phyloP scores from a whole-genome alignment of 768 basidiomycete genomes.

The Leucocoprinus sp. region DNA sequence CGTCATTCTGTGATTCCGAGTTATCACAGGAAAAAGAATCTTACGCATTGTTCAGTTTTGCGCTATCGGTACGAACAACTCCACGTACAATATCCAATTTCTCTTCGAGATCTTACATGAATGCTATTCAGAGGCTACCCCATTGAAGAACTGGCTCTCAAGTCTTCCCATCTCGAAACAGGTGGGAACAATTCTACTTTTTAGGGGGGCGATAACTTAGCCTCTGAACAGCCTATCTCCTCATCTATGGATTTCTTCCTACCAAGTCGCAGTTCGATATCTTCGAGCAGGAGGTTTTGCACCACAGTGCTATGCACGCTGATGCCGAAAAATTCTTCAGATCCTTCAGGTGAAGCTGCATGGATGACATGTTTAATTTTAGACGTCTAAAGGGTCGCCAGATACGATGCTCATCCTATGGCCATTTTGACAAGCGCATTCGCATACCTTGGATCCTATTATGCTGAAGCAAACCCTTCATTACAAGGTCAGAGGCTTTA shows the following conservation, averaged over 20 bases:
- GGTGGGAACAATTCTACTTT: slow-evolving; percentile 19
- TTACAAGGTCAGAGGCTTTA: slow-evolving; percentile 80
- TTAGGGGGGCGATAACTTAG: not conserved
- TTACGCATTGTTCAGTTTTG: slow-evolving; percentile 32
- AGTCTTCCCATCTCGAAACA: slow-evolving; percentile 74
- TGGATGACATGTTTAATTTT: not conserved
- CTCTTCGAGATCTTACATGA: not conserved
- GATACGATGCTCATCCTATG: slow-evolving; percentile 92
- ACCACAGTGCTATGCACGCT: slow-evolving; percentile 61
- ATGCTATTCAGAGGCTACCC: slow-evolving; percentile 67
- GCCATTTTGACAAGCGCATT: slow-evolving; percentile 83
- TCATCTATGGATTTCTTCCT: slow-evolving; percentile 83
- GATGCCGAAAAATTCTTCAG: slow-evolving; percentile 65
- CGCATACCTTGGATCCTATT: slow-evolving; percentile 83
- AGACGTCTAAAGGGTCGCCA: slow-evolving; percentile 18
- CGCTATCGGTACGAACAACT: slow-evolving; percentile 65
- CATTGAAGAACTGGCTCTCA: slow-evolving; percentile 81
- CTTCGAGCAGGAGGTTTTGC: slow-evolving; percentile 72
- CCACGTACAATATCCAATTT: too few relatives aligned
- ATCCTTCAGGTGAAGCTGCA: slow-evolving; percentile 44
- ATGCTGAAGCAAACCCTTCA: slow-evolving; percentile 83
- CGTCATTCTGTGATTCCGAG: slow-evolving; percentile 14
- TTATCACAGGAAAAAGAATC: not conserved
- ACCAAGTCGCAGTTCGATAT: slow-evolving; percentile 45
- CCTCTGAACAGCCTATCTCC: slow-evolving; percentile 52